Base-by-base conservation (phyloP, 345 rosid species). In the Linum usitatissimum region DNA sequence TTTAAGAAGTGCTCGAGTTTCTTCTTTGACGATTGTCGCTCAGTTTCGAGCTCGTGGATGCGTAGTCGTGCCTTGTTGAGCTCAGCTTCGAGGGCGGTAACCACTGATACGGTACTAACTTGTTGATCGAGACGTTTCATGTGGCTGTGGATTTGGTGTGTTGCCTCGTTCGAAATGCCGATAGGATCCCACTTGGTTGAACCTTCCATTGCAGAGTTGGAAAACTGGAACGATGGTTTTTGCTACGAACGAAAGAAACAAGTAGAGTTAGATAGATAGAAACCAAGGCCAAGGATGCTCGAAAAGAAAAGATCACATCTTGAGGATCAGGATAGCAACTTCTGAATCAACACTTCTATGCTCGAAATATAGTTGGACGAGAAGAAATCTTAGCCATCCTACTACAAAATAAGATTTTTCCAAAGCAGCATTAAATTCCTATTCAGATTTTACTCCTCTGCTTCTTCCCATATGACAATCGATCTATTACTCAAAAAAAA, bases 141-240 rank as follows among this genome's bases (percentile, higher is more conserved):
- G 1, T 40, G 38, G 59, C 67, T 31, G 15, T 53, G 21, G 6
- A 57, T 6, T 19, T 9, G 14, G 57, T 10, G 18, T 23, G 28
- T 34, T n/a, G 18, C 23, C 21, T 42, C 58, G 56, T n/a, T 18
- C 12, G 53, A 15, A 30, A 19, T 45, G 21, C 59, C 17, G 9
- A 18, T 21, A 9, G 63, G 53, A n/a, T 62, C 67, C 72, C 72
- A 63, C 53, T 69, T 69, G 10, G 63, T 69, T 57, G 62, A 49
- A 0, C 54, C 38, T 57, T 63, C 63, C 62, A 57, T 31, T 34
- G 18, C 45, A 30, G 48, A 60, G 20, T 36, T 14, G 20, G 63
- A 62, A 73, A 76, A 71, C 75, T 84, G 88, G 58, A 74, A 71
- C 13, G 85, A 76, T 56, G 89, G 81, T 64, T 77, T 83, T 4